These are phyloP conservation scores for Sinapis alba DNA, from an alignment of 441 rosid genomes.

Conservation along the genomic window DNA sequence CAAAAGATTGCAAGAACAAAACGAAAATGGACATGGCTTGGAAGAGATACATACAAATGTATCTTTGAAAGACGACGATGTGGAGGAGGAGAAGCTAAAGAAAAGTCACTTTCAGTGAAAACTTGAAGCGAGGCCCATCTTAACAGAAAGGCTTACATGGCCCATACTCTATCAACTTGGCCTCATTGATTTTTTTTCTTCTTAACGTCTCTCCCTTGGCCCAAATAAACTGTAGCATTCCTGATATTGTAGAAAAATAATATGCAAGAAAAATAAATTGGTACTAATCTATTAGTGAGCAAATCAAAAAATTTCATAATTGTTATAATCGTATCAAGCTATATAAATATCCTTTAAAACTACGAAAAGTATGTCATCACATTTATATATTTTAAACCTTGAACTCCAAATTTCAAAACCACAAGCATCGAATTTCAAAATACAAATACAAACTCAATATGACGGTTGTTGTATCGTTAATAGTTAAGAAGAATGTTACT, in stretches of 20 bases:
- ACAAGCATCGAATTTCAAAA: background rate
- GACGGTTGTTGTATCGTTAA: conserved; percentile 3
- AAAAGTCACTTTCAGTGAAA: background rate
- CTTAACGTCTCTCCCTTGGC: too few species aligned
- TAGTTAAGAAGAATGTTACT: background rate
- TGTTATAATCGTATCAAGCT: background rate
- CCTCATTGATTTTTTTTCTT: background rate
- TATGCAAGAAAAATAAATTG: background rate
- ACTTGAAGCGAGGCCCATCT: background rate
- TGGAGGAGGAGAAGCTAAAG: too few species aligned
- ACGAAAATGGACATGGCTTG: too few species aligned
- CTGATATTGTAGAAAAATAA: too few species aligned
- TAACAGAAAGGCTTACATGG: background rate
- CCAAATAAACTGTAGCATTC: too few species aligned
- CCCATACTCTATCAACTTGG: background rate
- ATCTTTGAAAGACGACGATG: too few species aligned
- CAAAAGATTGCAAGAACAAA: too few species aligned
- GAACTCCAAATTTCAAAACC: background rate
- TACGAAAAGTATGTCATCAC: background rate
- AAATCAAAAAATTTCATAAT: background rate
- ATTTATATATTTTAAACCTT: background rate
- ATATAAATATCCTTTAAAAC: background rate
- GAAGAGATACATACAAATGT: too few species aligned
- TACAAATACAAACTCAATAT: conserved; percentile 15
- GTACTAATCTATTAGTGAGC: background rate